Percentiles rank a stretch among this genome's conserved stretches.
These are phyloP conservation scores for Syzygium oleosum DNA, from an alignment of 345 rosid genomes.

Conservation along the genomic window DNA sequence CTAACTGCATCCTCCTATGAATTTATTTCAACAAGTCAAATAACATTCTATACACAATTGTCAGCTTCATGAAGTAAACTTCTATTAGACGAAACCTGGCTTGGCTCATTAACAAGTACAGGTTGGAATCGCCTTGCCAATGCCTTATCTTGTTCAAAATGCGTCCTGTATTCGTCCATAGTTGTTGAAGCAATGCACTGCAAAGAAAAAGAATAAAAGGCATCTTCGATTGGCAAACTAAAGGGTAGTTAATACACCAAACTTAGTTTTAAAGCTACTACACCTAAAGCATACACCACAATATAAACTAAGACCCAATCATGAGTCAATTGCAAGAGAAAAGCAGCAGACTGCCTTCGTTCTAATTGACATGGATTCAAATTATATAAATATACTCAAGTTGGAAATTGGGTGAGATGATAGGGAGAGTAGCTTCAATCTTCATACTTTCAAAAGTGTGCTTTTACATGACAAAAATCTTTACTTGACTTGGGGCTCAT, in stretches of 20 bases:
- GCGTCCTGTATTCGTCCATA: slow-evolving; percentile 67
- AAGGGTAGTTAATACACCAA: background rate
- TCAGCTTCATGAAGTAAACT: background rate
- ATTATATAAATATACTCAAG: background rate
- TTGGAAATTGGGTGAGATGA: background rate
- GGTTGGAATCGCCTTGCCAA: slow-evolving; percentile 95
- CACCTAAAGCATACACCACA: background rate
- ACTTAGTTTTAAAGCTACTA: background rate
- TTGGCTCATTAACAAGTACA: slow-evolving; percentile 81
- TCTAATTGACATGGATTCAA: background rate
- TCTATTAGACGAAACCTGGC: slow-evolving; percentile 43
- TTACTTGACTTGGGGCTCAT: background rate
- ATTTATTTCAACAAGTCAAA: background rate
- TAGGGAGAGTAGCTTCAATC: background rate
- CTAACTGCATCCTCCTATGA: slow-evolving; percentile 81
- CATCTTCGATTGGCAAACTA: background rate
- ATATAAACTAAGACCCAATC: background rate
- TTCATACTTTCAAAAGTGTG: background rate
- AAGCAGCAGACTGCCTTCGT: background rate
- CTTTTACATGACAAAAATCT: background rate
- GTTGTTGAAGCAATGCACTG: slow-evolving; percentile 99
- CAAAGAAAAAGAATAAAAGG: slow-evolving; percentile 15
- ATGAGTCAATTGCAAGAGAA: background rate
- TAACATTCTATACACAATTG: background rate
- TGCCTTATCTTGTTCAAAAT: slow-evolving; percentile 95